Percentiles rank a stretch among this genome's conserved stretches.
These are phyloP conservation scores for Calonectria hawksworthii DNA, from an alignment of 2,329 filamentous ascomycete genomes.

Conservation along the genomic window DNA sequence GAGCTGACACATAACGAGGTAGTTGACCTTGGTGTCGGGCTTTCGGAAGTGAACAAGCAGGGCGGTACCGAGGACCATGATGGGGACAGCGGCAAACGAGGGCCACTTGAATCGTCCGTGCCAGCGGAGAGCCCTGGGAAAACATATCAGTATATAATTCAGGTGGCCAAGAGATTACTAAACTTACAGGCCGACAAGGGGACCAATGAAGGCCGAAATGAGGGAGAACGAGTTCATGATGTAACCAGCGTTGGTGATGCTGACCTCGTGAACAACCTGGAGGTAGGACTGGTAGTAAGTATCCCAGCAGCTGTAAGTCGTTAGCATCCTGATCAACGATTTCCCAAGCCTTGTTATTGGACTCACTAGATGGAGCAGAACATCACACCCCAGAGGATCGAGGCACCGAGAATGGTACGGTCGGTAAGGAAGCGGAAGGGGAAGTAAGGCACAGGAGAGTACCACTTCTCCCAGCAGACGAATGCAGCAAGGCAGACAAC, in stretches of 20 bases:
- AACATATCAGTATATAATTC: neutral
- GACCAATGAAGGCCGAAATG: conserved; percentile 61
- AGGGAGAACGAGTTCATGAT: conserved; percentile 62
- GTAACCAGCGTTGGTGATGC: conserved; percentile 62
- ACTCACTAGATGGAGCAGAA: conserved; percentile 53
- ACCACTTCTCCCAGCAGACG: conserved; percentile 68
- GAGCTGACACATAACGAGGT: conserved; percentile 66
- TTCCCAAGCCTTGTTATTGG: conserved; percentile 26
- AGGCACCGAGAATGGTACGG: conserved; percentile 64
- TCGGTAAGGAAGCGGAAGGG: conserved; percentile 64
- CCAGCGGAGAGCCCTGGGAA: conserved; percentile 57
- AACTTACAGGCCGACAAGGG: conserved; percentile 58
- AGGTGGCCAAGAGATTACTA: accelerated
- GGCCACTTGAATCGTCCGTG: conserved; percentile 67
- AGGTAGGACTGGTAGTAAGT: conserved; percentile 66
- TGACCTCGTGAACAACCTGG: conserved; percentile 63
- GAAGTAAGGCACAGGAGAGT: conserved; percentile 52
- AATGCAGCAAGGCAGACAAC: conserved; percentile 62
- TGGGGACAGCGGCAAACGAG: conserved; percentile 62
- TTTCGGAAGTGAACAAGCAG: conserved; percentile 53
- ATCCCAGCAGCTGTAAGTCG: conserved; percentile 62
- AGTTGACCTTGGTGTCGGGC: conserved; percentile 56
- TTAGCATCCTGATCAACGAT: conserved; percentile 64
- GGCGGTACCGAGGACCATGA: conserved; percentile 67
- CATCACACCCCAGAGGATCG: conserved; percentile 53